These are phyloP conservation scores for Ruellia speciosa DNA, from an alignment of 305 asterid genomes.

Conservation along the genomic window DNA sequence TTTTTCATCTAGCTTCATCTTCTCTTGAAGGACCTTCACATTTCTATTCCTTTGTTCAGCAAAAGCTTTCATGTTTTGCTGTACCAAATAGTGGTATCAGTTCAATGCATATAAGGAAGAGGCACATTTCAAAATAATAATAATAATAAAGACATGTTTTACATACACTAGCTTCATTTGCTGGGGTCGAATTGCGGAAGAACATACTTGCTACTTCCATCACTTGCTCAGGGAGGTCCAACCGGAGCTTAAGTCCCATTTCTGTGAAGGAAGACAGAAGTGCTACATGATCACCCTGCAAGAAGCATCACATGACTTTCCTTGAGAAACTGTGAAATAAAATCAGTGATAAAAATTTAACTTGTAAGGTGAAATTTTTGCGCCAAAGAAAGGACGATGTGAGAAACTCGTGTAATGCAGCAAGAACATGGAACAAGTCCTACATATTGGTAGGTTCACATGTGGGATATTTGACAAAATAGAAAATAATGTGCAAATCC, in stretches of 20 bases:
- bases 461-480: constrained; percentile 2
- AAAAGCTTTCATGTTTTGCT: constrained; percentile 73
- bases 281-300: constrained; percentile 96
- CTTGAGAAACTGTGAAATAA: constrained; percentile 6
- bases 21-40: constrained; percentile 74
- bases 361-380: background rate
- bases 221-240: constrained; percentile 93
- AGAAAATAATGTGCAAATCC: background rate
- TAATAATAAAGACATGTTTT: constrained; percentile 12
- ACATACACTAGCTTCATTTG: constrained; percentile 81
- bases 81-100: constrained; percentile 29
- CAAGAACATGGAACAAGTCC: constrained; percentile 5
- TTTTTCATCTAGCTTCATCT: constrained; percentile 75
- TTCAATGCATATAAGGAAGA: constrained; percentile 19
- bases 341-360: constrained; percentile 1
- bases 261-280: constrained; percentile 86
- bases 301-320: constrained; percentile 20
- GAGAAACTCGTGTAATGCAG: constrained; percentile 3
- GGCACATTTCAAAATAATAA: constrained; percentile 1
- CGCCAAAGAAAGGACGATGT: constrained; percentile 6
- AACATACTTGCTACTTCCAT: constrained; percentile 81
- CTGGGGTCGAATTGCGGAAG: constrained; percentile 84
- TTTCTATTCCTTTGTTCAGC: constrained; percentile 73
- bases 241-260: constrained; percentile 92
- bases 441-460: constrained; percentile 11